Evolutionary conservation across 2,329 filamentous ascomycete species (phyloP).

Genomic region (Colletotrichum melonis): DNA sequence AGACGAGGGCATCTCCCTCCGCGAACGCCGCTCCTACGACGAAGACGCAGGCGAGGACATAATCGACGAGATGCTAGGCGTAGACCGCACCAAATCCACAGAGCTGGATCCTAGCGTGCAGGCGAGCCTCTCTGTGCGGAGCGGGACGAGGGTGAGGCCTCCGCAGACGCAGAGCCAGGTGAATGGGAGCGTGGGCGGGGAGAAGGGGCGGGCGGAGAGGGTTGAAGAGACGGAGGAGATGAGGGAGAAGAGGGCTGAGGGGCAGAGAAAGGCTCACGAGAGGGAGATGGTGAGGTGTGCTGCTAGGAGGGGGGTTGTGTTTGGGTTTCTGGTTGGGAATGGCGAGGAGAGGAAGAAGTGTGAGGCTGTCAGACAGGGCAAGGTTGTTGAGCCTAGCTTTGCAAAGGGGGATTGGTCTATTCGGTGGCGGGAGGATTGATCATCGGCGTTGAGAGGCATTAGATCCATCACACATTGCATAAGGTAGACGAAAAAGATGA

Average conservation of each 20-base stretch:
- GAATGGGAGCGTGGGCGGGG: constrained; percentile 67
- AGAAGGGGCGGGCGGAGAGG: constrained; percentile 65
- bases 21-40: constrained; percentile 47
- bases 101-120: constrained; percentile 55
- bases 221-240: constrained; percentile 63
- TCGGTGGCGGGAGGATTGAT: constrained; percentile 60
- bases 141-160: constrained; percentile 49
- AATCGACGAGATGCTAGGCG: constrained; percentile 24
- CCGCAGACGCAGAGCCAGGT: constrained; percentile 57
- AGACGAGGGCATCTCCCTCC: constrained; percentile 38
- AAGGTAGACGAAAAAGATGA: background rate
- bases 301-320: constrained; percentile 69
- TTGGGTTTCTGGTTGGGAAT: constrained; percentile 54
- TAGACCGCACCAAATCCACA: constrained; percentile 40
- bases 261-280: constrained; percentile 55
- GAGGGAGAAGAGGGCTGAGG: constrained; percentile 59
- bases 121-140: constrained; percentile 49
- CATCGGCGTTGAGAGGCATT: too few relatives aligned
- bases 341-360: constrained; percentile 55
- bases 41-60: constrained; percentile 25
- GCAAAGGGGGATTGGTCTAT: constrained; percentile 71
- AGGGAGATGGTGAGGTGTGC: constrained; percentile 72
- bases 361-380: constrained; percentile 69
- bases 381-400: constrained; percentile 69
- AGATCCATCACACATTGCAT: background rate